Base-by-base conservation (phyloP, 228 moss, liverwort and hornwort species). In the Sphagnum fallax region DNA sequence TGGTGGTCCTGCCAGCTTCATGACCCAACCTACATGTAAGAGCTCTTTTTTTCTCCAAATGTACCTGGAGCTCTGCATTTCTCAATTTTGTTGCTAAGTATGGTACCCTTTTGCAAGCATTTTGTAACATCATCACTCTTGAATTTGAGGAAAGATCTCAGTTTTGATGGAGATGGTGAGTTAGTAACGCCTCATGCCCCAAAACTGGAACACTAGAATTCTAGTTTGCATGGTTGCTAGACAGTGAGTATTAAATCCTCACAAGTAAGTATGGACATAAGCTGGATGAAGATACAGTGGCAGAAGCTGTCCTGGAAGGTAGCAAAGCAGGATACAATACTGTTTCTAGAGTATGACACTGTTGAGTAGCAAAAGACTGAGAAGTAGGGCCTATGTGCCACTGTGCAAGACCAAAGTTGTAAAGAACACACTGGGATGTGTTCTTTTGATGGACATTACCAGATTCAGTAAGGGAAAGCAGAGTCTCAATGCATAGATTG, bases 1-100 rank as follows among this genome's bases (percentile, higher is more conserved):
- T 71, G 85, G 87, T 71, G 88, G 87, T 13, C 76, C 87, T 51
- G 87, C 90, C 64, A 90, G 87, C 72, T 81, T 80, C 52, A 87
- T 84, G 12, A 80, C 83, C 65, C 95, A 87, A 73, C 92, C 95
- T 61, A 80, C 95, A 70, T 80, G 95, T 95, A 88, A 74, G 67
- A 67, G n/a, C 49, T 53, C 1, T 4, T 4, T 59, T 4, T 4
- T 5, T 52, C 58, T 48, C 53, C 53, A 5, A 48, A 47, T 10
- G n/a, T 69, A 11, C 3, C 15, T 15, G 15, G 12, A 2, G 11
- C 11, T 11, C 15, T 11, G 59, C 59, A 60, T 60, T 60, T 60
- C 15, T 60, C 15, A 15, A 15, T 15, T 11, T 11, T 15, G 11
- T 15, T 11, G 59, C 15, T 11, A 60, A 60, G 11, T 60, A 1